Percentiles rank a stretch among this genome's conserved stretches.
Conservation (phyloP, 345 rosid genomes). For the Balakata baccata region DNA sequence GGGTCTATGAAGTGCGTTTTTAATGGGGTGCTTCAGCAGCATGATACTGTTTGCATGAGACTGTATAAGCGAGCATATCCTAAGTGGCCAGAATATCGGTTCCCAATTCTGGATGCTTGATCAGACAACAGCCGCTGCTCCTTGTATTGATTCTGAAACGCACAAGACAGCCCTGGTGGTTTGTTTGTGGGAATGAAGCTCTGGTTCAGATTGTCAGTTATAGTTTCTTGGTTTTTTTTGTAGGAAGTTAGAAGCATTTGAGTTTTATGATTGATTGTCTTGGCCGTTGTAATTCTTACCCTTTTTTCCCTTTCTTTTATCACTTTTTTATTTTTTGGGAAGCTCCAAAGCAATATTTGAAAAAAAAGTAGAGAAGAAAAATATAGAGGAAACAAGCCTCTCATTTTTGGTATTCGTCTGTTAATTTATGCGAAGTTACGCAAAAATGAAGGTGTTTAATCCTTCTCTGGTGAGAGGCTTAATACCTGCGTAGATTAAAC, state of each 20-base stretch:
- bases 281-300: background rate
- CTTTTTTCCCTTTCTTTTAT: too few species aligned
- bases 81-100: slow-evolving; percentile 74
- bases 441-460: too few species aligned
- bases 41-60: slow-evolving; percentile 85
- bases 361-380: background rate
- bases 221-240: slow-evolving; percentile 18
- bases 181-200: slow-evolving; percentile 64
- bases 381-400: background rate
- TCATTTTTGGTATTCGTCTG: background rate
- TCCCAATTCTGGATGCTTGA: slow-evolving; percentile 54
- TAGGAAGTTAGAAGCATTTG: slow-evolving; percentile 14
- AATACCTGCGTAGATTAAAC: too few species aligned
- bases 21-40: slow-evolving; percentile 87
- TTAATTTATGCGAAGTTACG: too few species aligned
- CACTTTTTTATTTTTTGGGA: background rate
- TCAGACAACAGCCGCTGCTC: slow-evolving; percentile 3
- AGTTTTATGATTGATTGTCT: background rate
- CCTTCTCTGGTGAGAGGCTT: too few species aligned
- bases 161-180: slow-evolving; percentile 17
- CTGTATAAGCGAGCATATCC: slow-evolving; percentile 86
- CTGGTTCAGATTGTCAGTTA: slow-evolving; percentile 58
- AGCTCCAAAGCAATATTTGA: background rate
- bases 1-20: slow-evolving; percentile 89
- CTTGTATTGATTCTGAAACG: slow-evolving; percentile 6